Evolutionary conservation across 768 basidiomycete genomes (phyloP).

Genomic region (Mycena rebaudengoi): DNA sequence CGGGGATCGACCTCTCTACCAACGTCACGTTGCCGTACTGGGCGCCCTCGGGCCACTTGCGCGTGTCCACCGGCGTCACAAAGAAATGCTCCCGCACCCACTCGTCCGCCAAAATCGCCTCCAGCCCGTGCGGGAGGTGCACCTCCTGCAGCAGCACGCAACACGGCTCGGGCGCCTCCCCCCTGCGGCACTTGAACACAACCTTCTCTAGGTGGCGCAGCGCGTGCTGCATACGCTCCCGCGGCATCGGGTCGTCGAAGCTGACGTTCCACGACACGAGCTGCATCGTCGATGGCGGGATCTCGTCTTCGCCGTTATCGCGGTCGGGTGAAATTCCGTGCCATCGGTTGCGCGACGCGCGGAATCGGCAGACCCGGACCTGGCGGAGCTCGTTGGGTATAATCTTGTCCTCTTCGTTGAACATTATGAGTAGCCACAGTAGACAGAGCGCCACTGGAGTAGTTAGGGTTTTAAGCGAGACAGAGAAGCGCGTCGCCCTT

Average conservation of each 20-base stretch:
- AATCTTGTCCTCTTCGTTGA: slow-evolving; percentile 22
- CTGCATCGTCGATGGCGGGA: slow-evolving; percentile 54
- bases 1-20: slow-evolving; percentile 62
- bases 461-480: slow-evolving; percentile 14
- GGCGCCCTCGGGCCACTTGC: slow-evolving; percentile 61
- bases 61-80: slow-evolving; percentile 60
- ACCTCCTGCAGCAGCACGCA: slow-evolving; percentile 80
- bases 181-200: slow-evolving; percentile 55
- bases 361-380: slow-evolving; percentile 50
- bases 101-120: slow-evolving; percentile 56
- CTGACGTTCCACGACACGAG: slow-evolving; percentile 82
- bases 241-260: slow-evolving; percentile 45
- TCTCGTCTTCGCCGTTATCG: slow-evolving; percentile 42
- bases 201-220: slow-evolving; percentile 64
- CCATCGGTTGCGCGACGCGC: slow-evolving; percentile 50
- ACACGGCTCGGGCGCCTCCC: slow-evolving; percentile 62
- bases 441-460: not conserved
- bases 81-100: slow-evolving; percentile 73
- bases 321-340: slow-evolving; percentile 51
- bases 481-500: slow-evolving; percentile 9
- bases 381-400: slow-evolving; percentile 40
- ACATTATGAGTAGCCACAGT: not conserved
- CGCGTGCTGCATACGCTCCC: slow-evolving; percentile 55
- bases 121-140: slow-evolving; percentile 48
- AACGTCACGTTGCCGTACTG: slow-evolving; percentile 78